Base-by-base conservation (phyloP, 1,139 yeast genomes). In the Yamadazyma kanchanaburiensis region DNA sequence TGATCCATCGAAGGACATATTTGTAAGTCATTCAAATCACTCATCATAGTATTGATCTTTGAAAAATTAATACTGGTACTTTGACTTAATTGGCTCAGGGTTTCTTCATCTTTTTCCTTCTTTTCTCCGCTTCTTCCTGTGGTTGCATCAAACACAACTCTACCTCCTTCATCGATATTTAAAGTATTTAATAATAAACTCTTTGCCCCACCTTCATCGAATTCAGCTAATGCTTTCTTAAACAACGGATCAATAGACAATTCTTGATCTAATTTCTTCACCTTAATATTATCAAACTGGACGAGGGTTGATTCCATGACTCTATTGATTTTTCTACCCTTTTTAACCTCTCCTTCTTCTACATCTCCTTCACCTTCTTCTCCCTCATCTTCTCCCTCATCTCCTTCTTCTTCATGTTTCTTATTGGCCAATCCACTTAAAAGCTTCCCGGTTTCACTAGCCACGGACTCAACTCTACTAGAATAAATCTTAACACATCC, bases 141-240 rank as follows among this genome's bases (percentile, higher is more conserved):
- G 1, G 74, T 64, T 6, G 76, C 74, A 45, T 79, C 87, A 46
- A 80, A 78, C 1, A 78, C 72, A n/a, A 82, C 76, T 32, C 83
- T 53, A 0, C 88, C 86, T 1, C 64, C 51, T 4, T 56, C 40
- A 43, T 80, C 84, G 12, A 80, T 69, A 32, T 63, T 64, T 33
- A 89, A 66, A 1, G 89, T 77, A 44, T 87, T 88, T 45, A 87
- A 59, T 29, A 89, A 60, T 34, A 89, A 61, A 31, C 95, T 84
- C 47, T 82, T 86, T 7, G 96, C 89, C 5, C 97, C 96, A 21
- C 96, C 96, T 58, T 89, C 96, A 53, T 89, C 96, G 48, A 88
- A 89, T 38, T 88, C 96, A 0, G 95, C 86, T 28, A 89, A 67
- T 29, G 94, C 89, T 48, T 87, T 87, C 40, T 86, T 82, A 57